Evolutionary conservation across 1,284 basidiomycete species (phyloP).

Genomic region (Cutaneotrichosporon cutaneum): DNA sequence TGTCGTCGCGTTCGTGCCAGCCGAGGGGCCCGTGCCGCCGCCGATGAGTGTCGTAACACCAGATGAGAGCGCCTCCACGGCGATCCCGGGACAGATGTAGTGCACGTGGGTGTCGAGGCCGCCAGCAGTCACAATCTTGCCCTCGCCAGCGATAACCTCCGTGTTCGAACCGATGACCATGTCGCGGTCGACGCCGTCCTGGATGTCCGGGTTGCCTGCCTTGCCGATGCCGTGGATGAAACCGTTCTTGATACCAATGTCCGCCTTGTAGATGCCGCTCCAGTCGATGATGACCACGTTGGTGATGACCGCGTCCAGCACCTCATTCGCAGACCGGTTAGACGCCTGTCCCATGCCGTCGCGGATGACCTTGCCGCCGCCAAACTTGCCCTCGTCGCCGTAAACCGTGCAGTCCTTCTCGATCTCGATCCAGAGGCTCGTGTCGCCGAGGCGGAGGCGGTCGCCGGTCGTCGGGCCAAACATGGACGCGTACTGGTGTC

Average conservation of each 20-base stretch:
- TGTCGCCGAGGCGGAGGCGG: constrained; percentile 83
- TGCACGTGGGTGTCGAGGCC: constrained; percentile 89
- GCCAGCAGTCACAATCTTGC: constrained; percentile 89
- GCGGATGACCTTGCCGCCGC: constrained; percentile 90
- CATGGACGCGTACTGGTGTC: constrained; percentile 72
- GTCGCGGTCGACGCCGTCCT: constrained; percentile 72
- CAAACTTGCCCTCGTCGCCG: constrained; percentile 96
- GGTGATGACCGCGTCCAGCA: constrained; percentile 88
- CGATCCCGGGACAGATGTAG: constrained; percentile 92
- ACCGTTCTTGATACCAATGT: constrained; percentile 88
- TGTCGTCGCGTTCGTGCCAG: constrained; percentile 89
- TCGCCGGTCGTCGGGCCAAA: constrained; percentile 94
- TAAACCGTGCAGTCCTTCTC: constrained; percentile 71
- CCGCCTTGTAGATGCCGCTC: constrained; percentile 98
- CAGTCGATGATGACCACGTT: constrained; percentile 94
- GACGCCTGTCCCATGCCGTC: constrained; percentile 96
- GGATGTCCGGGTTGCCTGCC: constrained; percentile 93
- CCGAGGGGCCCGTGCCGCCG: constrained; percentile 89
- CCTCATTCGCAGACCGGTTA: constrained; percentile 64
- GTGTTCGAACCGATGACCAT: constrained; percentile 84
- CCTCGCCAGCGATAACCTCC: constrained; percentile 87
- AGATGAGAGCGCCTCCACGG: constrained; percentile 58
- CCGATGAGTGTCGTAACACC: constrained; percentile 84
- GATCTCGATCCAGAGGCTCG: constrained; percentile 86
- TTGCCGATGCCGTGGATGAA: constrained; percentile 87